A percentile compares a stretch with the other conserved stretches of the same genome.
These are phyloP conservation scores for Crithidia sp. DNA, from an alignment of 208 protist genomes.

Conservation along the genomic window DNA sequence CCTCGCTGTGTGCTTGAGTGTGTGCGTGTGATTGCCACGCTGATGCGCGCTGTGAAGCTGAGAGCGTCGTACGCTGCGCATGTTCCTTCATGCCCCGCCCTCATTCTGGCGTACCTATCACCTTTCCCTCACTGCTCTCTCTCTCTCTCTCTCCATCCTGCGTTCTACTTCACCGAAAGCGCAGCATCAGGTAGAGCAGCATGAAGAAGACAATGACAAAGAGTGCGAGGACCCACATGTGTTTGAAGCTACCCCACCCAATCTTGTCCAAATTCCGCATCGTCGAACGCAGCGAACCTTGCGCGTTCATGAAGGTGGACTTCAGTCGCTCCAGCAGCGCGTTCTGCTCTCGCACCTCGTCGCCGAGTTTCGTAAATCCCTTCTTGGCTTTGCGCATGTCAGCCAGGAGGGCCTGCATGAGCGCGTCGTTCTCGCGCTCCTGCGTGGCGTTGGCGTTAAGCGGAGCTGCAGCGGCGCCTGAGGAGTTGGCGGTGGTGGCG, in stretches of 20 bases:
- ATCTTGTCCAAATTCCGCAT: slow-evolving; percentile 61
- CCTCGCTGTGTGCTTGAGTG: no score
- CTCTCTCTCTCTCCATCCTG: neutral
- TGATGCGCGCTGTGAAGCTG: no score
- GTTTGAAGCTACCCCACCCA: slow-evolving; percentile 45
- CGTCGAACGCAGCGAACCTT: slow-evolving; percentile 47
- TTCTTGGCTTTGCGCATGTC: slow-evolving; percentile 63
- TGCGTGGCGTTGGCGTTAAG: slow-evolving; percentile 20
- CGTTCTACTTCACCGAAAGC: slow-evolving; percentile 34
- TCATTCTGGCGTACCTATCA: no score
- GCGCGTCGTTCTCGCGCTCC: slow-evolving; percentile 77
- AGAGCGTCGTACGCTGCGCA: no score
- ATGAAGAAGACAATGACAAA: slow-evolving; percentile 81
- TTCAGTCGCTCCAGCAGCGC: slow-evolving; percentile 61
- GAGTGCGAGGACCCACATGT: slow-evolving; percentile 87
- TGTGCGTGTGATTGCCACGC: no score
- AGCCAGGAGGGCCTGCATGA: slow-evolving; percentile 66
- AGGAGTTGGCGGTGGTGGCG: neutral
- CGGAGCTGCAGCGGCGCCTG: neutral
- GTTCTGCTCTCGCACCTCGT: slow-evolving; percentile 78
- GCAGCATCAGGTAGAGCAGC: slow-evolving; percentile 79
- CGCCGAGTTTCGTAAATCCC: slow-evolving; percentile 56
- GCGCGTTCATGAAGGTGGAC: slow-evolving; percentile 40
- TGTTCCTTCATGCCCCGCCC: no score
- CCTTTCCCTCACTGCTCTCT: no score